Evolutionary conservation across 768 basidiomycete genomes (phyloP), one percentile per base, ranked within the genome.

Genomic region (Mrakia hoshinonis): DNA sequence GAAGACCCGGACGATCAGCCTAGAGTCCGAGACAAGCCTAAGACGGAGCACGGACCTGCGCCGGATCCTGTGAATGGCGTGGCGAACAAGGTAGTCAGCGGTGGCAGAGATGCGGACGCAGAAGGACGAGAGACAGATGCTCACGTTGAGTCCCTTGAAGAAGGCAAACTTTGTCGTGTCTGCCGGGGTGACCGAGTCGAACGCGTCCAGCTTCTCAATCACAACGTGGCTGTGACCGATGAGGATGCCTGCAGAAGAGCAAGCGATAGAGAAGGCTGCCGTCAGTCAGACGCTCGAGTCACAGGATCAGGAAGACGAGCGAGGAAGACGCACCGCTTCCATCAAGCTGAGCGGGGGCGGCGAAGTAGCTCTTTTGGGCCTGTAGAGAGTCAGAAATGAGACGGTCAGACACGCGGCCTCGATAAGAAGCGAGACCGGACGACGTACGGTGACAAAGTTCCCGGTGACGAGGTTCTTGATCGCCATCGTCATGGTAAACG

Each of bases 161-260:
- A 87, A 86, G 1, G 81, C 81, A 74, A 87, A 87, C 52, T 79
- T 79, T 60, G 79, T 81, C 24, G 85, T 83, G 77, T 87, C 79
- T 24, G 82, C 83, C 9, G 83, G 79, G 0, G 78, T 79, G 34
- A 84, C 85, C 74, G 84, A 81, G 31, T 83, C 78, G 46, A 83
- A 76, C 29, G 77, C 78, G 20, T 76, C 72, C 69, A 87, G 78
- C 48, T 72, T 55, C 79, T 87, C 84, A 68, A 87, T 80, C 73
- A 85, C 85, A 74, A 86, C 80, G 76, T 88, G 86, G 4, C 83
- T 84, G 79, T 85, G 84, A 0, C 85, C 86, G 68, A 83, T 79
- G 76, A 87, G 84, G 67, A 81, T 79, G 9, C 86, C 86, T 60
- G 54, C 61, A 26, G 52, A 22, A 63, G 39, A 54, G 64, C 39